These are phyloP conservation scores for Phyllosticta citribraziliensis DNA, from an alignment of 2,329 filamentous ascomycete genomes.

Conservation along the genomic window DNA sequence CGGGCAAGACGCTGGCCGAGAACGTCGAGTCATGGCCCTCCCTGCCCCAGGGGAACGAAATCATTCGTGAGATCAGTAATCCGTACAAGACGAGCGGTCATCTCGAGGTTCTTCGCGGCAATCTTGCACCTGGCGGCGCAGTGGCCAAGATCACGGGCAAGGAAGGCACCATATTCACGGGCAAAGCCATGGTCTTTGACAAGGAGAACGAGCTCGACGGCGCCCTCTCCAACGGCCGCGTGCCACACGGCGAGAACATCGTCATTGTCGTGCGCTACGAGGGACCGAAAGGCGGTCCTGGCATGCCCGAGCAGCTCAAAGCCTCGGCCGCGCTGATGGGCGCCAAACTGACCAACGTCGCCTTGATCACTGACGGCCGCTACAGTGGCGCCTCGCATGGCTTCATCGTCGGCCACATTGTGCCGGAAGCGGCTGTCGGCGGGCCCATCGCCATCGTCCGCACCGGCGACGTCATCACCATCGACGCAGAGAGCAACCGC, in stretches of 20 bases:
- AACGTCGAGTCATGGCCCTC: conserved; percentile 71
- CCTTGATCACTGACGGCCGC: conserved; percentile 82
- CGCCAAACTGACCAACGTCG: conserved; percentile 75
- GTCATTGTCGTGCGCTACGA: conserved; percentile 90
- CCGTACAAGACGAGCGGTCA: conserved; percentile 84
- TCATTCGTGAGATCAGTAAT: conserved; percentile 71
- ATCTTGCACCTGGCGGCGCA: conserved; percentile 77
- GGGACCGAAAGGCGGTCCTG: conserved; percentile 83
- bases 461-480: conserved; percentile 75
- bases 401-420: conserved; percentile 89
- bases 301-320: conserved; percentile 92
- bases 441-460: conserved; percentile 77
- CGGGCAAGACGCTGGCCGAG: conserved; percentile 71
- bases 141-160: conserved; percentile 97
- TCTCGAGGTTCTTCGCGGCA: conserved; percentile 78
- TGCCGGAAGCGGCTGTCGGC: conserved; percentile 79
- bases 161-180: conserved; percentile 74
- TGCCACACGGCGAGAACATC: conserved; percentile 67
- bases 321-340: conserved; percentile 88
- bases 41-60: conserved; percentile 66
- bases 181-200: conserved; percentile 74
- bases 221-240: conserved; percentile 62
- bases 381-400: conserved; percentile 85
- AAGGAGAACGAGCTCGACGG: conserved; percentile 71
- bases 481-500: conserved; percentile 69